phyloP scores from a whole-genome alignment of 23 red algal genomes.

The Gracilaria vermiculophylla region DNA sequence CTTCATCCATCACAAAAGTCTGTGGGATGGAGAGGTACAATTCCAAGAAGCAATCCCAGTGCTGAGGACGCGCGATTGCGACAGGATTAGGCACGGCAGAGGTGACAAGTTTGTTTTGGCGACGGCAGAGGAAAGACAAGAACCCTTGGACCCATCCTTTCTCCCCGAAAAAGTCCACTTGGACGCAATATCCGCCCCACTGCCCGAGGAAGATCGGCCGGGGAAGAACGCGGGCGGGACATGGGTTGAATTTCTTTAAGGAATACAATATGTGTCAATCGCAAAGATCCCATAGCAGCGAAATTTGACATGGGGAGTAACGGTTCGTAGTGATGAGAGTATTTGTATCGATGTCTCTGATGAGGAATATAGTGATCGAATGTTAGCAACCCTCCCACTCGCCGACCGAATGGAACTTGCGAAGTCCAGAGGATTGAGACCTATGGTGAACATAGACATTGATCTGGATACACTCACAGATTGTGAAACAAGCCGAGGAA shows the following conservation, averaged over 20 bases:
- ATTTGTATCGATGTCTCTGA: not conserved
- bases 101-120: not conserved
- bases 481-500: too few relatives aligned
- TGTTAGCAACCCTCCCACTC: not conserved
- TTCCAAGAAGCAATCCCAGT: too few relatives aligned
- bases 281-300: not conserved
- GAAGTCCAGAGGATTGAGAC: too few relatives aligned
- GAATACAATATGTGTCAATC: not conserved
- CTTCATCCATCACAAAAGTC: too few relatives aligned
- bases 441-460: too few relatives aligned
- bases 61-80: too few relatives aligned
- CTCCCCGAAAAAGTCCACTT: not conserved
- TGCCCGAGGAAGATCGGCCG: not conserved
- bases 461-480: too few relatives aligned
- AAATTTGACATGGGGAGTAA: too few relatives aligned
- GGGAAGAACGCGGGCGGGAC: not conserved
- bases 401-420: not conserved
- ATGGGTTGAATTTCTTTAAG: not conserved
- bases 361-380: not conserved
- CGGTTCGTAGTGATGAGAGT: not conserved
- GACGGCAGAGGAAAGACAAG: not conserved
- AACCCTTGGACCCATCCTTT: not conserved
- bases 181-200: not conserved
- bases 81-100: not conserved
- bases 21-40: too few relatives aligned